Conservation (phyloP, 441 rosid species). For the Erysimum cheiri region DNA sequence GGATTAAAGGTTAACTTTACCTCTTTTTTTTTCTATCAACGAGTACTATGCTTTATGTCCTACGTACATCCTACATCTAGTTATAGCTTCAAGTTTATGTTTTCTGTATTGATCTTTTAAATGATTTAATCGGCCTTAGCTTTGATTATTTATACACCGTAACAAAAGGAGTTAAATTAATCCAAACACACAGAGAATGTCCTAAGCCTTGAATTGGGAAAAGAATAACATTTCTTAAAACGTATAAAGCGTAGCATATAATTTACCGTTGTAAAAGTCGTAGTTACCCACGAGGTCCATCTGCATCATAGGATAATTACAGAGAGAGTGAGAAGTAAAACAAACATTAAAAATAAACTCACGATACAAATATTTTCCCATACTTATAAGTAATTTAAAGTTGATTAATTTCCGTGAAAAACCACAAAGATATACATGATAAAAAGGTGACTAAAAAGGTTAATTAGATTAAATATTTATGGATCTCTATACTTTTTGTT, state of each 20-base stretch:
- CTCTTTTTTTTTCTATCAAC: neutral
- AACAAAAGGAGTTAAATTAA: neutral
- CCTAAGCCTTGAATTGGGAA: neutral
- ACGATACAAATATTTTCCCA: neutral
- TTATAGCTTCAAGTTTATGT: neutral
- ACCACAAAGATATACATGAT: neutral
- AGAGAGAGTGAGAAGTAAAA: slow-evolving; percentile 12
- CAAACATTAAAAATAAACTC: neutral
- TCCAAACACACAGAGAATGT: neutral
- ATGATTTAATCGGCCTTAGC: too few relatives aligned
- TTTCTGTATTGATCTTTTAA: neutral
- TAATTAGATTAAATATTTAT: neutral
- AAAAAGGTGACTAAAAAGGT: neutral
- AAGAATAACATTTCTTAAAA: neutral
- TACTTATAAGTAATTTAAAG: neutral
- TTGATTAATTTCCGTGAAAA: neutral
- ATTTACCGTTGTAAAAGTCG: slow-evolving; percentile 45
- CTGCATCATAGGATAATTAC: slow-evolving; percentile 17
- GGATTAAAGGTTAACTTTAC: neutral
- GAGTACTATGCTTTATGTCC: neutral
- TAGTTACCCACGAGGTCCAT: slow-evolving; percentile 39
- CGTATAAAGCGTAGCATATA: neutral
- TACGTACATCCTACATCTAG: neutral
- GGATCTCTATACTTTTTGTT: neutral
- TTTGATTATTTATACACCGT: neutral